A percentile compares a stretch with the other conserved stretches of the same genome.
These are phyloP conservation scores for Calonectria honghensis DNA, from an alignment of 2,329 filamentous ascomycete genomes.

Conservation along the genomic window DNA sequence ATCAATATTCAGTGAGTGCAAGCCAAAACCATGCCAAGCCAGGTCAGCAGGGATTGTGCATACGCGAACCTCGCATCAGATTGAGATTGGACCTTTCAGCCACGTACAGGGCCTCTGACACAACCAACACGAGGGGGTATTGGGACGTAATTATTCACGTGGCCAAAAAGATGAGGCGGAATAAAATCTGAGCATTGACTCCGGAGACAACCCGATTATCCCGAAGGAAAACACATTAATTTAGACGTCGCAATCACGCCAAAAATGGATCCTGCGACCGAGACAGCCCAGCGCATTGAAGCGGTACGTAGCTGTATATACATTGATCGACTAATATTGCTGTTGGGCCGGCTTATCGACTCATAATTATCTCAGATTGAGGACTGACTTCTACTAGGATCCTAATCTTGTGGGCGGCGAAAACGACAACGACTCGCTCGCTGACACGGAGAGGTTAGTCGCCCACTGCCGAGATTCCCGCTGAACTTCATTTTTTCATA, in stretches of 20 bases:
- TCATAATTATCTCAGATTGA: neutral
- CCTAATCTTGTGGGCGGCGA: neutral
- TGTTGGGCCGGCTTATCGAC: accelerated
- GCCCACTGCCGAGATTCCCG: too few species aligned
- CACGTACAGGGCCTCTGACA: neutral
- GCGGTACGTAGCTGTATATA: constrained; percentile 5
- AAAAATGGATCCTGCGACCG: constrained; percentile 15
- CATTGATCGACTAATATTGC: too few species aligned
- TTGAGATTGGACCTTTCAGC: constrained; percentile 2
- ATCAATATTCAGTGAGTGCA: neutral
- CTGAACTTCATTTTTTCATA: too few species aligned
- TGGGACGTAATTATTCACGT: constrained; percentile 4
- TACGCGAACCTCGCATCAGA: constrained; percentile 20
- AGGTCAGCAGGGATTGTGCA: constrained; percentile 28
- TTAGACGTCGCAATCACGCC: neutral
- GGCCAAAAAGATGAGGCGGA: neutral
- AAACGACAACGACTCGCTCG: constrained; percentile 27
- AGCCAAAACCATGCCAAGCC: neutral
- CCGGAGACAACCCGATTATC: neutral
- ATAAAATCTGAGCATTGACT: neutral
- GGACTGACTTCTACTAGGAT: constrained; percentile 3
- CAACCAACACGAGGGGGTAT: constrained; percentile 4
- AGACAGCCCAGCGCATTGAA: constrained; percentile 21
- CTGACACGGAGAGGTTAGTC: constrained; percentile 36
- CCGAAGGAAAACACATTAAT: neutral